phyloP scores from a whole-genome alignment of 2,329 filamentous ascomycete species.

The Didymella segeticola region DNA sequence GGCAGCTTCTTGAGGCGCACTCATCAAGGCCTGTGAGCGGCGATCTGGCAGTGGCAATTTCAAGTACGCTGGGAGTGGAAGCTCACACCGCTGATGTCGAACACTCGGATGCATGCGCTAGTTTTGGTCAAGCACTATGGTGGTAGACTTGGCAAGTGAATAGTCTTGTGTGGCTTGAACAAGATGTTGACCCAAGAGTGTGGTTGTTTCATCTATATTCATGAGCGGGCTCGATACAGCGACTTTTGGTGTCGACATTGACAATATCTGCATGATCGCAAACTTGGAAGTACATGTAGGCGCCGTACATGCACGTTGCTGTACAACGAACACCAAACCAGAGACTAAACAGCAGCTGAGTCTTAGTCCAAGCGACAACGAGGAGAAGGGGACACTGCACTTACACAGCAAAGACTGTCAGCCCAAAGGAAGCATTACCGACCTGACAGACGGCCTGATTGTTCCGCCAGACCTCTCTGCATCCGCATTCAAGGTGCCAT shows the following conservation, averaged over 20 bases:
- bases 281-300: slow-evolving; percentile 11
- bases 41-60: no score
- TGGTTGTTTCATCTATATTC: neutral
- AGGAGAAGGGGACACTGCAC: neutral
- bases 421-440: slow-evolving; percentile 13
- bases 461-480: slow-evolving; percentile 4
- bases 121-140: no score
- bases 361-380: neutral
- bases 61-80: no score
- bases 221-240: neutral
- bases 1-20: no score
- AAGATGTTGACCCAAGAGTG: neutral
- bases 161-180: no score
- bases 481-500: slow-evolving; percentile 28
- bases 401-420: slow-evolving; percentile 22
- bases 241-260: neutral
- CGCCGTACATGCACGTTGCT: slow-evolving; percentile 22
- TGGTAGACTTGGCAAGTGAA: no score
- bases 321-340: slow-evolving; percentile 22
- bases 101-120: no score
- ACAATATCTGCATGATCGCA: neutral
- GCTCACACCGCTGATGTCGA: no score
- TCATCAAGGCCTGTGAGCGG: no score
- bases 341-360: neutral
- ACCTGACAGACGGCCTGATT: slow-evolving; percentile 12